Evolutionary conservation across 1,284 basidiomycete genomes (phyloP), one percentile per base, ranked within the genome.

Genomic region (Exobasidium rhododendri): DNA sequence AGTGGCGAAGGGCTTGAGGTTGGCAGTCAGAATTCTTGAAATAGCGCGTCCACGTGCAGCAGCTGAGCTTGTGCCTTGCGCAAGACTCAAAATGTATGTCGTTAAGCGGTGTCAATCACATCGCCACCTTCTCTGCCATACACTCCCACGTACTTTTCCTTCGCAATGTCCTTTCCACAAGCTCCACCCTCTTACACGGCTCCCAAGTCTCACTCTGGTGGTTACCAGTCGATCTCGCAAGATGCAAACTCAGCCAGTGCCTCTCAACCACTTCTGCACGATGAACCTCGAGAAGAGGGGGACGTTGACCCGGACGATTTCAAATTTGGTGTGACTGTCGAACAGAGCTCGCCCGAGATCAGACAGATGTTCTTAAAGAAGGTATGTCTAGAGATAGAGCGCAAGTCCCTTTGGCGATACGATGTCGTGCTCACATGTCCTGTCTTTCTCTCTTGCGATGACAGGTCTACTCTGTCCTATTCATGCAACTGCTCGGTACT

Each of bases 311-410:
- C 69, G 1, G 75, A 78, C 54, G 75, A 76, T 63, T 79, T 75
- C 67, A 79, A 78, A 58, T 69, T 70, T 58, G 74, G 74, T 43
- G 73, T 74, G 24, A 79, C 77, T 3, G 75, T 79, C 24, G 73
- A 76, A 45, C 75, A 79, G 65, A 71, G 71, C 22, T 70, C 71
- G 5, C 69, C 70, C 7, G 75, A 79, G 59, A 70, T 79, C 54
- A 65, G 77, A 3, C 64, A 70, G 40, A 70, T 74, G 67, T 78
- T 79, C 59, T 54, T 78, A 55, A 61, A 71, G 61, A 75, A 76
- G 54, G 59, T 62, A n/a, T n/a, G n/a, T n/a, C n/a, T n/a, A n/a
- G 26, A 60, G 53, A n/a, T 50, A 58, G 5, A n/a, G 44, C 28
- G 47, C 44, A 14, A 26, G 31, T 26, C 24, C 22, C 55, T 31